Base-by-base conservation (phyloP, 495 filamentous ascomycete genomes). In the Gamarada debralockiae region DNA sequence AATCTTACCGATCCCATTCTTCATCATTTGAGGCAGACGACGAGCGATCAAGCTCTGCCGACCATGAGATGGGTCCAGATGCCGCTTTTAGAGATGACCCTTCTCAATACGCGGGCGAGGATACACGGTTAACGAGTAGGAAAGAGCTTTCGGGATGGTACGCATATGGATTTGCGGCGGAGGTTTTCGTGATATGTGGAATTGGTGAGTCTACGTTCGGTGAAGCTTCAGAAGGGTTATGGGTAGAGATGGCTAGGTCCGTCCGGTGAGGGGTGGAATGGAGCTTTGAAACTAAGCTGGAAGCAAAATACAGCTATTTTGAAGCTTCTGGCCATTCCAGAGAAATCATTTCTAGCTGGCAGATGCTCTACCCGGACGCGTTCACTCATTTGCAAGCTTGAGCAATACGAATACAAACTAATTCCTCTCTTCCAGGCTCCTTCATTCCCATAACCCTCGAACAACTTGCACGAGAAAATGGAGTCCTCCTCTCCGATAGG, bases 401-500 rank as follows among this genome's bases (percentile, higher is more conserved):
- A 29, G n/a, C n/a, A n/a, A n/a, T n/a, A n/a, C n/a, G n/a, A n/a
- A 49, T 49, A 22, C 5, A 52, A 50, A 39, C 54, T 59, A 57
- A 57, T 50, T 18, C 6, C 29, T n/a, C 36, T 23, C 47, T 48
- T 53, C 9, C 57, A 90, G 90, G 86, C 51, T 95, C 90, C 27
- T 98, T 97, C 69, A 90, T 98, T 56, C 93, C 93, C n/a, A 93
- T 98, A 41, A 88, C 92, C 2, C 73, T 98, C 44, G 93, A 98
- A 65, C 91, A 92, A 57, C 79, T 98, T 50, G 92, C 95, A 8
- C 81, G 93, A 51, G 92, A 95, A 67, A 84, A 85, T 66, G 92
- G 92, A 27, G 84, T 95, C 46, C 78, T 96, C 46, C 70, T 91
- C 22, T 85, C 83, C 22, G 89, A 96, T 66, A 80, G 76, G 48